Base-by-base conservation (phyloP, 2,329 filamentous ascomycete genomes). In the Stagonosporopsis cucurbitacearum region DNA sequence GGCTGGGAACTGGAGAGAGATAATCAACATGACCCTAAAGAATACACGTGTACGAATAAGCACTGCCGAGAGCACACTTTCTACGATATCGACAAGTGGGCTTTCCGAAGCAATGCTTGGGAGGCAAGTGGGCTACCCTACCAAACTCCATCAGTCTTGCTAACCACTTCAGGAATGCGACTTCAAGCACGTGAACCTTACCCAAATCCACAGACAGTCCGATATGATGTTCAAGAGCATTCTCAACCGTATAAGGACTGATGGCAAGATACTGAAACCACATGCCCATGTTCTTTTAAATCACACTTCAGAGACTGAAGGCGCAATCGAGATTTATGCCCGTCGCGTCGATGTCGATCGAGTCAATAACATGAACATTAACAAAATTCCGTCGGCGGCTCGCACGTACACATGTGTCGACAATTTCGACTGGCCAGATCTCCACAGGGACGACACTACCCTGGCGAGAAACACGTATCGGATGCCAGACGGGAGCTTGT, bases 41-140 rank as follows among this genome's bases (percentile, higher is more conserved):
- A 60, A 36, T 63, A 64, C 49, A 52, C 23, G 39, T 67, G 58
- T 37, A 62, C 65, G 42, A 67, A 70, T 30, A 63, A 22, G 7
- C 43, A 45, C 6, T 65, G 65, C 26, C 39, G 42, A 6, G 77
- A 80, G 45, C 72, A 75, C 0, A 32, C 33, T 9, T 84, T 77
- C 50, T 54, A 63, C 4, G 80, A 84, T 22, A 71, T 68, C 13
- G 80, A 88, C 9, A 86, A 85, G 62, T 88, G 84, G 82, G 86
- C 85, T 0, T 88, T 88, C 60, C 74, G 77, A 17, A 86, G 83
- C 59, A 53, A 70, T 2, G 80, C 80, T 0, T 89, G 86, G 86
- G 56, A 73, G 12, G 73, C 66, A 60, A 5, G 53, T 32, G 33
- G 22, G 3, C 30, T n/a, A 19, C 19, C 17, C 13, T 2, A 43